Evolutionary conservation across 495 filamentous ascomycete species (phyloP).

Genomic region (Annulohypoxylon nitens): DNA sequence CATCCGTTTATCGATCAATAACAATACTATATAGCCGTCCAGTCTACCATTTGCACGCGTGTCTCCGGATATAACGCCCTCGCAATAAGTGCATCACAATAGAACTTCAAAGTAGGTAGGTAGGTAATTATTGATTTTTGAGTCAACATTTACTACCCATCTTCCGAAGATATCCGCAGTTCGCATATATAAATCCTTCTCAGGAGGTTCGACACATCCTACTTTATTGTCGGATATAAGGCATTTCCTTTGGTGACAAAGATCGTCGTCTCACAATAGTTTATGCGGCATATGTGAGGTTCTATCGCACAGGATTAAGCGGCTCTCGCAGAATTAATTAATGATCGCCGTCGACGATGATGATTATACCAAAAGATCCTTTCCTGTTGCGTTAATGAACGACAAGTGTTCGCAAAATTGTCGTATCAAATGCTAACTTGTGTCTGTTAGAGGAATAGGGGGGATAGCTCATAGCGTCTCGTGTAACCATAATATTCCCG

Average conservation of each 20-base stretch:
- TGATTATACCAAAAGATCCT: background rate
- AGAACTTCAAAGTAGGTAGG: background rate
- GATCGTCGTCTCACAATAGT: background rate
- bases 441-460: background rate
- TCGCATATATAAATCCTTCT: background rate
- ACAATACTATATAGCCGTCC: background rate
- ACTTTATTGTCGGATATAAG: background rate
- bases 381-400: background rate
- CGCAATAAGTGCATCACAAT: background rate
- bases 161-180: background rate
- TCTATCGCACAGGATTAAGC: background rate
- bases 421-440: background rate
- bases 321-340: background rate
- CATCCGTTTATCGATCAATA: background rate
- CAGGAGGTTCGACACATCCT: background rate
- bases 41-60: background rate
- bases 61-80: background rate
- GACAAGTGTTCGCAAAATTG: background rate
- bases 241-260: background rate
- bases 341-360: background rate
- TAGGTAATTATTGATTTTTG: background rate
- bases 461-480: background rate
- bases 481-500: conserved; percentile 6
- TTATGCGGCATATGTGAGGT: background rate
- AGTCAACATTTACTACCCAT: background rate